phyloP scores from a whole-genome alignment of 176 grass and related monocot species.

The Aegilops bicornis region DNA sequence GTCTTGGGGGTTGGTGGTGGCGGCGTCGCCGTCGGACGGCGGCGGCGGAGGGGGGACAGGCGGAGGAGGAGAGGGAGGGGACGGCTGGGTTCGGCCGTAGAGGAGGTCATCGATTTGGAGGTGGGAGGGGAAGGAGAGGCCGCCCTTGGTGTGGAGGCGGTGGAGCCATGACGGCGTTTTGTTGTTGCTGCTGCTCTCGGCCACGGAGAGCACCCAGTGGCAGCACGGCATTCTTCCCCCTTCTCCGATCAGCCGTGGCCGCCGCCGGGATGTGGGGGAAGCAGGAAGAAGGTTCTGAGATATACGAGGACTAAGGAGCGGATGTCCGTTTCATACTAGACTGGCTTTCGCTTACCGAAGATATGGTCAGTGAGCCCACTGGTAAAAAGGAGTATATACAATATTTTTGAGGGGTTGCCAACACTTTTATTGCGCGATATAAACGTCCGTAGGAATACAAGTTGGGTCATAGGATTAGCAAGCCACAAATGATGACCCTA shows the following conservation, averaged over 20 bases:
- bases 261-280: slow-evolving; percentile 4
- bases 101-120: slow-evolving; percentile 62
- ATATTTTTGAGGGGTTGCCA: no score
- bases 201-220: slow-evolving; percentile 37
- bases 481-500: no score
- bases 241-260: slow-evolving; percentile 20
- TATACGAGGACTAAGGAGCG: background rate
- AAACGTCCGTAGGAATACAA: no score
- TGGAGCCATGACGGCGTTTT: slow-evolving; percentile 65
- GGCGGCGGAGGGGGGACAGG: slow-evolving; percentile 7
- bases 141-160: slow-evolving; percentile 68
- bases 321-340: background rate
- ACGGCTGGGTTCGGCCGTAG: background rate
- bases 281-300: slow-evolving; percentile 3
- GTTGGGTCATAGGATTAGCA: no score
- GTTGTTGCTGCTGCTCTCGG: slow-evolving; percentile 29
- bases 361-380: background rate
- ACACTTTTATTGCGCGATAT: no score
- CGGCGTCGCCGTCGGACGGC: slow-evolving; percentile 15
- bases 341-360: background rate
- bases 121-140: slow-evolving; percentile 54
- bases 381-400: no score
- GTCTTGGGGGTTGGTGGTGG: background rate
- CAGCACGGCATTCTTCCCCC: slow-evolving; percentile 45
- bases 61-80: slow-evolving; percentile 6